These are phyloP conservation scores for Eucalyptus pauciflora DNA, from an alignment of 345 rosid genomes.

Conservation along the genomic window DNA sequence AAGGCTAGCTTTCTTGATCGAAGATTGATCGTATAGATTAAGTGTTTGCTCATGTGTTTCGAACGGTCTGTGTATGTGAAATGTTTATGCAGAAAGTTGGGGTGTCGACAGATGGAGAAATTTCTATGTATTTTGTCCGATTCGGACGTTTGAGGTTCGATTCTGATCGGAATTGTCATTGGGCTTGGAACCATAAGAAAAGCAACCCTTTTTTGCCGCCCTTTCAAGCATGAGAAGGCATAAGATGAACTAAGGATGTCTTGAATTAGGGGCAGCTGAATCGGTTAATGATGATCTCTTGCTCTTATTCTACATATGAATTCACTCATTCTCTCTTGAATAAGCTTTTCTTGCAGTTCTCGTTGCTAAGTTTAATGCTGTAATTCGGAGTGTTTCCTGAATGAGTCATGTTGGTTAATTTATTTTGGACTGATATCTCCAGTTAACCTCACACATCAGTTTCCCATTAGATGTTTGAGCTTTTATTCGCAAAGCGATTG, in stretches of 20 bases:
- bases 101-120: background rate
- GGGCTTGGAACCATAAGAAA: background rate
- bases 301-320: background rate
- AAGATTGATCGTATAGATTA: background rate
- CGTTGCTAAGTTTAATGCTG: background rate
- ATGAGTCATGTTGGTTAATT: background rate
- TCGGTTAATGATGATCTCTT: background rate
- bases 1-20: background rate
- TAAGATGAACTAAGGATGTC: background rate
- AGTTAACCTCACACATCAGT: background rate
- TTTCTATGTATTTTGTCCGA: background rate
- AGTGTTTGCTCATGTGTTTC: background rate
- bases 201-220: background rate
- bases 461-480: background rate
- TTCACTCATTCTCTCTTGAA: background rate
- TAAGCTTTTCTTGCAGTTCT: background rate
- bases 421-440: background rate
- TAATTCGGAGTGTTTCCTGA: background rate
- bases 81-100: background rate
- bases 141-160: background rate
- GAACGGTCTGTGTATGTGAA: background rate
- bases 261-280: background rate
- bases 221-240: background rate
- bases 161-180: background rate
- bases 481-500: background rate